A percentile compares a stretch with the other conserved stretches of the same genome.
Conservation (phyloP, 345 rosid genomes). For the Toxicodendron radicans region DNA sequence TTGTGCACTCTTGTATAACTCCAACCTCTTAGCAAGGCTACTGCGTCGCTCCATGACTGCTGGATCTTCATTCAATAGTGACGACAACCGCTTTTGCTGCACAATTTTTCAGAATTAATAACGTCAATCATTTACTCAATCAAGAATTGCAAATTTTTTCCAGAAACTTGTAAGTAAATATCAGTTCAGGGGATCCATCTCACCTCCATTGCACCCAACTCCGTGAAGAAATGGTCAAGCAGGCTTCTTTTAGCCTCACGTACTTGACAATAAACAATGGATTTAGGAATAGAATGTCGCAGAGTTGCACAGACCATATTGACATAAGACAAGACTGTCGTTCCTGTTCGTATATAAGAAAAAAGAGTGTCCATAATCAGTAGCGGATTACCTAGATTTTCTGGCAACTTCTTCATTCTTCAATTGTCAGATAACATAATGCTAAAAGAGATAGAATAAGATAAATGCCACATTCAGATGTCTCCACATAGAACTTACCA, state of each 20-base stretch:
- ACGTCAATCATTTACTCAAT: not conserved
- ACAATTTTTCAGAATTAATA: conserved; percentile 9
- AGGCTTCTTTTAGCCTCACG: conserved; percentile 97
- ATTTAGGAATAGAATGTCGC: conserved; percentile 93
- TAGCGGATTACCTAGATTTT: not conserved
- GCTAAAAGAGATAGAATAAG: not conserved
- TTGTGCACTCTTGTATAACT: conserved; percentile 90
- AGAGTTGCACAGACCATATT: conserved; percentile 88
- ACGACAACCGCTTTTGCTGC: conserved; percentile 84
- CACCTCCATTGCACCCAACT: conserved; percentile 92
- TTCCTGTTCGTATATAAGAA: conserved; percentile 46
- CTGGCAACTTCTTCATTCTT: not conserved
- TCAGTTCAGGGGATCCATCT: not conserved
- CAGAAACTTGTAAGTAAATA: not conserved
- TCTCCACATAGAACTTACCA: conserved; percentile 44
- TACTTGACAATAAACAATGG: conserved; percentile 92
- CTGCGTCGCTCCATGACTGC: conserved; percentile 94
- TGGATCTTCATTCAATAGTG: conserved; percentile 91
- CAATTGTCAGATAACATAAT: not conserved
- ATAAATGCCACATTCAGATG: not conserved
- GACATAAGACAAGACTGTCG: conserved; percentile 87
- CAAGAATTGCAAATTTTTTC: not conserved
- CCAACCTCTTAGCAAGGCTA: conserved; percentile 82
- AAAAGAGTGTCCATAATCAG: conserved; percentile 4
- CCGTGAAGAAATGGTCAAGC: conserved; percentile 90